Percentiles rank a stretch among this genome's conserved stretches.
phyloP scores from a whole-genome alignment of 371 early-diverging fungal genomes.

The Thermomucor indicae-seudaticae region DNA sequence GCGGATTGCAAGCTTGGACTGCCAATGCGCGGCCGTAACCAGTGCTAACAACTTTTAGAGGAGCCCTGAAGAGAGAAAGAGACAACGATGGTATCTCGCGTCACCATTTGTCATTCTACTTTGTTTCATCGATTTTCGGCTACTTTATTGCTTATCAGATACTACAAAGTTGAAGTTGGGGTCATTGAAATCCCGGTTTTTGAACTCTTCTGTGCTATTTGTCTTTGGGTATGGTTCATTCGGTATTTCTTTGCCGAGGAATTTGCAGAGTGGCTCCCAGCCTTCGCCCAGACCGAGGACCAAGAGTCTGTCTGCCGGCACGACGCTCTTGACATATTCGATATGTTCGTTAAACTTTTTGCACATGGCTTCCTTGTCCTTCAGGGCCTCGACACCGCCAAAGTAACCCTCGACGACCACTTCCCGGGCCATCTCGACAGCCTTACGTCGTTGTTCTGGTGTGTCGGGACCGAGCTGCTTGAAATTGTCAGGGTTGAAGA shows the following conservation, averaged over 20 bases:
- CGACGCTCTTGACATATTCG: constrained; percentile 1
- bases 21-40: too few species aligned
- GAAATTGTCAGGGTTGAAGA: too few species aligned
- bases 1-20: too few species aligned
- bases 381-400: constrained; percentile 1
- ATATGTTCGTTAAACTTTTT: constrained; percentile 5
- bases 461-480: too few species aligned
- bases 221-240: constrained; percentile 9
- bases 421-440: not conserved
- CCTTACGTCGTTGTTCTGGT: not conserved
- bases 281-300: constrained; percentile 22
- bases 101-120: too few species aligned
- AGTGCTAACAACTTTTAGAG: too few species aligned
- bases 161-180: too few species aligned
- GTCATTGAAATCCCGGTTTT: too few species aligned
- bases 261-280: constrained; percentile 12
- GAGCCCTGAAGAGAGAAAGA: too few species aligned
- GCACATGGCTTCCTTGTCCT: constrained; percentile 13
- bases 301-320: constrained; percentile 9
- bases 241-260: constrained; percentile 12
- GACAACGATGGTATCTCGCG: too few species aligned
- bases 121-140: too few species aligned
- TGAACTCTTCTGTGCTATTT: constrained; percentile 7
- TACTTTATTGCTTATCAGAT: too few species aligned
- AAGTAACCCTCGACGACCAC: constrained; percentile 16